Percentiles rank a stretch among this genome's conserved stretches.
Evolutionary conservation across 2,329 filamentous ascomycete genomes (phyloP).

Genomic region (Botrytis byssoidea): DNA sequence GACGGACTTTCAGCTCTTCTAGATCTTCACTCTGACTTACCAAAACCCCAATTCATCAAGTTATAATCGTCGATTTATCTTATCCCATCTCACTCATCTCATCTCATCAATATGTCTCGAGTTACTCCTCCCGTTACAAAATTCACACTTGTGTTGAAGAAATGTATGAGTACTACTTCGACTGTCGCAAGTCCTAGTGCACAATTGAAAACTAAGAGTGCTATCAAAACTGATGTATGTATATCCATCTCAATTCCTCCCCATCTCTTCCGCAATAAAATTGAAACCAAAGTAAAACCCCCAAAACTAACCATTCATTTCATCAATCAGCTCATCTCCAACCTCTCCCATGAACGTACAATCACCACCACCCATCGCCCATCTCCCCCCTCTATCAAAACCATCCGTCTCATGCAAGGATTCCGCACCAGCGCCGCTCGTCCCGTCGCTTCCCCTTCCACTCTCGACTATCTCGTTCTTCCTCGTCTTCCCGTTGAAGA

Average conservation of each 20-base stretch:
- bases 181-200: conserved; percentile 30
- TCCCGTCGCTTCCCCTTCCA: conserved; percentile 37
- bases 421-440: conserved; percentile 52
- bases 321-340: conserved; percentile 31
- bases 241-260: neutral
- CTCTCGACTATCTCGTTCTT: conserved; percentile 51
- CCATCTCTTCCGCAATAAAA: neutral
- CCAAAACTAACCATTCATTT: conserved; percentile 18
- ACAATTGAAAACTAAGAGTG: conserved; percentile 30
- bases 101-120: conserved; percentile 34
- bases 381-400: conserved; percentile 43
- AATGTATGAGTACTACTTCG: conserved; percentile 32
- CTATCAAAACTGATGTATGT: conserved; percentile 34
- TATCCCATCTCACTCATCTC: neutral
- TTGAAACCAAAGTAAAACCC: neutral
- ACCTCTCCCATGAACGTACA: conserved; percentile 32
- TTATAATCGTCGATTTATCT: neutral
- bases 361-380: conserved; percentile 35
- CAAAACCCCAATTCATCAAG: neutral
- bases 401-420: conserved; percentile 61
- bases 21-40: neutral
- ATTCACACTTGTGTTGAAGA: conserved; percentile 30
- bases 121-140: conserved; percentile 37
- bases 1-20: neutral
- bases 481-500: conserved; percentile 45